phyloP scores from a whole-genome alignment of 768 basidiomycete genomes.

The Udeniomyces megalosporus region DNA sequence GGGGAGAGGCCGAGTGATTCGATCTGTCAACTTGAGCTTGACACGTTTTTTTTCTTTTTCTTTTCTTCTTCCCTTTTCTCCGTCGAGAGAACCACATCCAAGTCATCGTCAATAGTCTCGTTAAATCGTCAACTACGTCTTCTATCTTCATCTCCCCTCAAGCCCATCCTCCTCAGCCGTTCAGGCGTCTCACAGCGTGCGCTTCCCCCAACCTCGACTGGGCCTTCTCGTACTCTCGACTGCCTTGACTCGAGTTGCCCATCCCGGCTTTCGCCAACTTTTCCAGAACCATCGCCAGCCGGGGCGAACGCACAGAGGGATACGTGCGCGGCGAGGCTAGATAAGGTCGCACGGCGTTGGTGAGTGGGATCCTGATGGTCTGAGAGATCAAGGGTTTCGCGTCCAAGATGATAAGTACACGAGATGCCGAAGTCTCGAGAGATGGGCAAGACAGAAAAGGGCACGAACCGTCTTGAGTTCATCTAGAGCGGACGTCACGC shows the following conservation, averaged over 20 bases:
- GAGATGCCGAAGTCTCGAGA: not conserved
- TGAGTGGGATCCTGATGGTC: constrained; percentile 44
- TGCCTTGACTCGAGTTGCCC: constrained; percentile 42
- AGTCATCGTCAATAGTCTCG: not conserved
- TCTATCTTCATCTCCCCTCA: not conserved
- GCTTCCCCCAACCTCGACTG: constrained; percentile 36
- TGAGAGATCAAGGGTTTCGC: too few species aligned
- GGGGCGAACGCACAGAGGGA: constrained; percentile 48
- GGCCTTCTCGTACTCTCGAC: constrained; percentile 52
- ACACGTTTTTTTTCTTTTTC: not conserved
- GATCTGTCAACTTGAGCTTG: too few species aligned
- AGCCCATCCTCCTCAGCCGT: not conserved
- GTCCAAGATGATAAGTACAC: not conserved
- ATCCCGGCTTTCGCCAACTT: constrained; percentile 57
- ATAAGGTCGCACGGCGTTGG: constrained; percentile 59
- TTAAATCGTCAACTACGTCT: too few species aligned
- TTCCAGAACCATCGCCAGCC: constrained; percentile 55
- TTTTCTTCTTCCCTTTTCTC: not conserved
- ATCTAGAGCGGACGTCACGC: constrained; percentile 54
- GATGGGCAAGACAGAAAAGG: not conserved
- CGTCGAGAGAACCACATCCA: not conserved
- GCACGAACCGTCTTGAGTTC: constrained; percentile 59
- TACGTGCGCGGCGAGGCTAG: constrained; percentile 43
- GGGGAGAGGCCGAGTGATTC: too few species aligned
- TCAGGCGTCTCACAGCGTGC: constrained; percentile 8